These are phyloP conservation scores for Ustilago cynodontis DNA, from an alignment of 1,284 basidiomycete species.

Conservation along the genomic window DNA sequence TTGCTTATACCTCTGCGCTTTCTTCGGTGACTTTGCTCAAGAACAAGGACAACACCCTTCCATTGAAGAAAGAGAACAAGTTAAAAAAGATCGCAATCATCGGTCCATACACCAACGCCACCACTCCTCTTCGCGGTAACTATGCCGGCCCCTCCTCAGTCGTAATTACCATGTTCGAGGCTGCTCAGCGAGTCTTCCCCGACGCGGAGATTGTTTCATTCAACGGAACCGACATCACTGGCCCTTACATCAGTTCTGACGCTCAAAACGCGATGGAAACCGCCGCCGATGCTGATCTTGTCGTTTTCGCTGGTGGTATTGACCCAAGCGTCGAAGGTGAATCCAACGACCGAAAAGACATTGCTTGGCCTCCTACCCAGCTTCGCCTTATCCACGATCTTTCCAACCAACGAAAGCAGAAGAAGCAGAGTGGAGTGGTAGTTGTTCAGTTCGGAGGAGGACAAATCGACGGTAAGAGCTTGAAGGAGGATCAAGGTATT, in stretches of 20 bases:
- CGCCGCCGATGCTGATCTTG: not conserved
- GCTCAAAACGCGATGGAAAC: not conserved
- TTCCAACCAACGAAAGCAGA: not conserved
- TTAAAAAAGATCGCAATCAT: conserved; percentile 21
- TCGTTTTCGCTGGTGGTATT: conserved; percentile 29
- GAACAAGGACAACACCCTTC: conserved; percentile 6
- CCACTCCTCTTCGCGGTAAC: conserved; percentile 19
- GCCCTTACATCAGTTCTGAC: not conserved
- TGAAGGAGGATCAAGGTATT: conserved; percentile 6
- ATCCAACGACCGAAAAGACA: conserved; percentile 5
- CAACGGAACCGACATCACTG: conserved; percentile 21
- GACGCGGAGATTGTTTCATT: not conserved
- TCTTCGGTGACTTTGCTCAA: conserved; percentile 22
- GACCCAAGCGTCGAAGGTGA: conserved; percentile 27
- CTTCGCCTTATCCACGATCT: conserved; percentile 23
- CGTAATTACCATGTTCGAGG: conserved; percentile 14
- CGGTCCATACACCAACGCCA: conserved; percentile 26
- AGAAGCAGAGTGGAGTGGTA: not conserved
- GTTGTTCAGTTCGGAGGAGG: conserved; percentile 37
- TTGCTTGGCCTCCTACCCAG: conserved; percentile 29
- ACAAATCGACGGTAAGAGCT: conserved; percentile 16
- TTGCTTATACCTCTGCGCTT: conserved; percentile 17
- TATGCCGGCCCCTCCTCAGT: conserved; percentile 24
- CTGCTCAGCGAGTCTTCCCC: conserved; percentile 10
- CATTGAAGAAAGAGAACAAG: not conserved